Evolutionary conservation across 345 rosid genomes (phyloP).

Genomic region (Erysimum cheiranthoides): DNA sequence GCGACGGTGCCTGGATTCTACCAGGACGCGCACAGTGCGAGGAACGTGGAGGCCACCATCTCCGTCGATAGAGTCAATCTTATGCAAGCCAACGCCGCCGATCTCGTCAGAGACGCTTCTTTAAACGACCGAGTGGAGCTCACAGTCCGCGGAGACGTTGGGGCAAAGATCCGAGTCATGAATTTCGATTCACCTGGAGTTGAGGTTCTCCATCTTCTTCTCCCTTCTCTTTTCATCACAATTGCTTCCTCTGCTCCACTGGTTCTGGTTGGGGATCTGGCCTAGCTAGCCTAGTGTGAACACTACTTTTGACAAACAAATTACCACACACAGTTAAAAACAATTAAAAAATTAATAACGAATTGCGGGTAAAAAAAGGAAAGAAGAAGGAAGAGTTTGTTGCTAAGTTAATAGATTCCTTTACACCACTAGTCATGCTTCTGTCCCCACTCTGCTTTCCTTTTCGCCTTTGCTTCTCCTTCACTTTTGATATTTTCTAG

Average conservation of each 20-base stretch:
- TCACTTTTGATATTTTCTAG: conserved; percentile 41
- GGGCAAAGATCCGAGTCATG: conserved; percentile 94
- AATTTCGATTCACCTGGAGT: conserved; percentile 95
- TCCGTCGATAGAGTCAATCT: conserved; percentile 82
- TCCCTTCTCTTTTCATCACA: neutral
- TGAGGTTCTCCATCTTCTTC: conserved; percentile 56
- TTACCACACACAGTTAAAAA: conserved; percentile 13
- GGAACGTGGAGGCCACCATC: conserved; percentile 80
- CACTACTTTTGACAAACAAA: conserved; percentile 19
- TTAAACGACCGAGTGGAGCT: conserved; percentile 88
- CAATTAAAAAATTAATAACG: neutral
- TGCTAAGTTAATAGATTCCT: conserved; percentile 43
- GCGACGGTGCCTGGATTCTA: conserved; percentile 91
- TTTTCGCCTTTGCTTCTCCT: conserved; percentile 45
- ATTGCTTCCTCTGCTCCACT: neutral
- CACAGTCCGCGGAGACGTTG: conserved; percentile 78
- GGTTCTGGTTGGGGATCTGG: conserved; percentile 22
- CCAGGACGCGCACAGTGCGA: conserved; percentile 80
- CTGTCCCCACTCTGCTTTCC: conserved; percentile 38
- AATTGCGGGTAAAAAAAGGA: conserved; percentile 2
- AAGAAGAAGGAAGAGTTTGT: neutral
- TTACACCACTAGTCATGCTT: conserved; percentile 37
- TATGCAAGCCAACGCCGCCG: conserved; percentile 82
- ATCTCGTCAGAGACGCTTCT: conserved; percentile 80
- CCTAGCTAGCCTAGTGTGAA: conserved; percentile 30